phyloP scores from a whole-genome alignment of 2,329 filamentous ascomycete species.

The Fusarium tupiense region DNA sequence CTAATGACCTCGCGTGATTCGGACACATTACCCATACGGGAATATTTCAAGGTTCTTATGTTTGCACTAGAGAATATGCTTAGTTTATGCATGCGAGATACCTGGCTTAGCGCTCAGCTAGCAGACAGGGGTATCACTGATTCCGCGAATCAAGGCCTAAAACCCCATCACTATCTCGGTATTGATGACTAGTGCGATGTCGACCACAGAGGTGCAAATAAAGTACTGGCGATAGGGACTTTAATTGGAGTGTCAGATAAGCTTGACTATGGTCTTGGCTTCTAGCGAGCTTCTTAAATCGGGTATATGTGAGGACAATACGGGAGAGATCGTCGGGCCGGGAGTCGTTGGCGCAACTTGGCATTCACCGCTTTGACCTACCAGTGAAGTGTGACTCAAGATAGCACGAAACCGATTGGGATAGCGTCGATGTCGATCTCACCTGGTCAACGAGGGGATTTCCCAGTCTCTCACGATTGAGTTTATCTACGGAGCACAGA shows the following conservation, averaged over 20 bases:
- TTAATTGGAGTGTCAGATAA: conserved; percentile 7
- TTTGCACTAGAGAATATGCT: conserved; percentile 25
- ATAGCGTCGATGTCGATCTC: neutral
- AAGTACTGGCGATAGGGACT: neutral
- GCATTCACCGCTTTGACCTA: conserved; percentile 13
- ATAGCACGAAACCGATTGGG: neutral
- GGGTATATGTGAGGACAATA: conserved; percentile 4
- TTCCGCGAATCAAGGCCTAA: conserved; percentile 19
- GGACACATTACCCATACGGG: conserved; percentile 21
- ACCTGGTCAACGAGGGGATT: neutral
- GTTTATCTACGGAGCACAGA: neutral
- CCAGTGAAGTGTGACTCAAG: neutral
- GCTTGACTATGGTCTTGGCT: neutral
- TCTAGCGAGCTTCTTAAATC: conserved; percentile 7
- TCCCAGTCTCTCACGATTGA: neutral
- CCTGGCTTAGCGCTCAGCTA: conserved; percentile 12
- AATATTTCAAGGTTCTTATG: conserved; percentile 26
- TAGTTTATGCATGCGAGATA: conserved; percentile 23
- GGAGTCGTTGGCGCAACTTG: neutral
- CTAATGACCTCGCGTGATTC: conserved; percentile 19
- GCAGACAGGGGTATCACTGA: neutral
- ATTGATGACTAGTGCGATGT: conserved; percentile 13
- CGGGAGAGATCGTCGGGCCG: neutral
- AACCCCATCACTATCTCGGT: conserved; percentile 8
- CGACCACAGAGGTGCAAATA: neutral